Percentiles rank a stretch among this genome's conserved stretches.
Evolutionary conservation across 139 green algal genomes (phyloP).

Genomic region (Coccomyxa sp.): DNA sequence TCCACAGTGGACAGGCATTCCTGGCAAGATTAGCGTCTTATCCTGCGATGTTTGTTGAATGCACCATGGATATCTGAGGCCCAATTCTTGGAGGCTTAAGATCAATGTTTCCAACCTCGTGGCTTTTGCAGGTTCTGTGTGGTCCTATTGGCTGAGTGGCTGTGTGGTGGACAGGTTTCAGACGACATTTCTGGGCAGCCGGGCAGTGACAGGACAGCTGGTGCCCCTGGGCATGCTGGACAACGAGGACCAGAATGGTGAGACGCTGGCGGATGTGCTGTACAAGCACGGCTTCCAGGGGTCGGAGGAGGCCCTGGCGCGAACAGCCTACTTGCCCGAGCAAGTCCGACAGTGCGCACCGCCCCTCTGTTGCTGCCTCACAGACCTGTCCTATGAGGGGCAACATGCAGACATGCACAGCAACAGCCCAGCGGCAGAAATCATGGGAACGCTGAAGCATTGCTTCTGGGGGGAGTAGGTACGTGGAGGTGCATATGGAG

Average conservation of each 20-base stretch:
- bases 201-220: constrained; percentile 65
- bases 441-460: background rate
- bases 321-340: constrained; percentile 4
- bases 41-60: too few species aligned
- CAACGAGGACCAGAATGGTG: constrained; percentile 42
- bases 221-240: constrained; percentile 44
- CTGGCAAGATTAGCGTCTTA: too few species aligned
- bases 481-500: constrained; percentile 94
- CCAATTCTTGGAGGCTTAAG: too few species aligned
- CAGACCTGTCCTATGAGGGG: too few species aligned
- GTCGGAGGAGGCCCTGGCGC: constrained; percentile 20
- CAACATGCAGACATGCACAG: too few species aligned
- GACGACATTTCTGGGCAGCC: constrained; percentile 87
- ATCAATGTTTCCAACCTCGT: too few species aligned
- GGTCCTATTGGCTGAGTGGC: too few species aligned
- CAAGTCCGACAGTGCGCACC: constrained; percentile 4
- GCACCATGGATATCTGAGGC: too few species aligned
- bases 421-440: too few species aligned
- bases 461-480: constrained; percentile 27
- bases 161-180: constrained; percentile 53
- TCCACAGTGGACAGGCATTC: too few species aligned
- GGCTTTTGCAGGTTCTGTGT: too few species aligned
- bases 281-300: constrained; percentile 29
- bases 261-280: constrained; percentile 51
- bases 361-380: background rate